phyloP scores from a whole-genome alignment of 2,329 filamentous ascomycete genomes.

The Trichoderma afroharzianum region DNA sequence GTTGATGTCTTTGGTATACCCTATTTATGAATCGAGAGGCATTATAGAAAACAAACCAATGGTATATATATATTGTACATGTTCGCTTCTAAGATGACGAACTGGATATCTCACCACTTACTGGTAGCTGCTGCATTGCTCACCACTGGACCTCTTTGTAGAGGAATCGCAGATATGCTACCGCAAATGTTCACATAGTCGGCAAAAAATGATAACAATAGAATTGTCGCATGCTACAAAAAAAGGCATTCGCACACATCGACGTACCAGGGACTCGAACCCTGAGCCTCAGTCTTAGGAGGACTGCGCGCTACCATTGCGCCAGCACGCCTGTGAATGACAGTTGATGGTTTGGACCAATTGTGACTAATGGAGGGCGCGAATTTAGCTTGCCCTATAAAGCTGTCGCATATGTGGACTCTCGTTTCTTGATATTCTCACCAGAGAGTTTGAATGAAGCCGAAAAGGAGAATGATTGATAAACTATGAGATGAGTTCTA shows the following conservation, averaged over 20 bases:
- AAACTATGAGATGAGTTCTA: not conserved
- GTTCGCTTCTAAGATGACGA: not conserved
- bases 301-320: conserved; percentile 40
- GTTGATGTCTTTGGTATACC: not conserved
- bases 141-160: not conserved
- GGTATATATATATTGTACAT: not conserved
- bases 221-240: not conserved
- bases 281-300: conserved; percentile 41
- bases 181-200: not conserved
- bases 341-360: not conserved
- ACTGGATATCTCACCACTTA: not conserved
- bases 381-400: conserved; percentile 9
- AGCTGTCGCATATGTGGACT: not conserved
- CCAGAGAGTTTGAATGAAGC: too few species aligned
- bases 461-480: not conserved
- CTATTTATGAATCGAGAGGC: not conserved
- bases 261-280: conserved; percentile 39
- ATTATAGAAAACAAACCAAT: not conserved
- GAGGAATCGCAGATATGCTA: not conserved
- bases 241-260: conserved; percentile 14
- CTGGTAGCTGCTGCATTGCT: not conserved
- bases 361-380: conserved; percentile 4
- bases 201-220: not conserved
- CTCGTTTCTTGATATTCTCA: not conserved
- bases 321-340: conserved; percentile 29